Evolutionary conservation across 495 filamentous ascomycete species (phyloP).

Genomic region (Podospora tetraspora): DNA sequence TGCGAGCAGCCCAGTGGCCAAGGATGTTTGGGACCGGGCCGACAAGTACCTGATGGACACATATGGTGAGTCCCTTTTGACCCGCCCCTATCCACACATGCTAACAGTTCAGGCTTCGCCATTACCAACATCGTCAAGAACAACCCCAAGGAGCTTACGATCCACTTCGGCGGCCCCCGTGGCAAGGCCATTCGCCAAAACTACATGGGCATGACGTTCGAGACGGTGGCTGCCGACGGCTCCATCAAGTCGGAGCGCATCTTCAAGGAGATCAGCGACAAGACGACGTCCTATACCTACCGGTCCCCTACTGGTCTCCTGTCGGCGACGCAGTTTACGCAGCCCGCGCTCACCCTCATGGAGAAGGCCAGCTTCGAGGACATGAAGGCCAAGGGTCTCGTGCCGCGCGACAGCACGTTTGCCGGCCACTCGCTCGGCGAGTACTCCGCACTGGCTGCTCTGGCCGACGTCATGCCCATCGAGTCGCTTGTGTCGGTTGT

Average conservation of each 20-base stretch:
- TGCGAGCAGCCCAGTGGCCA: constrained; percentile 81
- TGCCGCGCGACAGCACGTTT: constrained; percentile 93
- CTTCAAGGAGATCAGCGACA: constrained; percentile 93
- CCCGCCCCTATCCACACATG: neutral
- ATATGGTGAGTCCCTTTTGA: constrained; percentile 63
- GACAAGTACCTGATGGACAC: constrained; percentile 98
- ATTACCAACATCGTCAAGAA: constrained; percentile 99
- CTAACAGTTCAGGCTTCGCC: constrained; percentile 68
- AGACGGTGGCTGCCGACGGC: constrained; percentile 86
- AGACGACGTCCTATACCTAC: constrained; percentile 92
- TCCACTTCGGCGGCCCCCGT: constrained; percentile 94
- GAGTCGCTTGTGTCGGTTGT: constrained; percentile 97
- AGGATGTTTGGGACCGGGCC: constrained; percentile 96
- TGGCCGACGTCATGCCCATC: constrained; percentile 98
- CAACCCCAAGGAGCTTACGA: constrained; percentile 97
- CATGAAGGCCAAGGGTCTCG: constrained; percentile 93
- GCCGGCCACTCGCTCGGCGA: constrained; percentile 97
- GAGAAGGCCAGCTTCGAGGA: constrained; percentile 99
- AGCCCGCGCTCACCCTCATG: constrained; percentile 96
- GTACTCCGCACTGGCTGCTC: constrained; percentile 92
- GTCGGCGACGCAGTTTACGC: constrained; percentile 97
- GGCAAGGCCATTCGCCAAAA: constrained; percentile 97
- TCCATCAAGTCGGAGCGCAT: constrained; percentile 96
- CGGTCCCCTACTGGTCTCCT: constrained; percentile 91
- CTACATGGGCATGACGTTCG: constrained; percentile 99